phyloP scores from a whole-genome alignment of 768 basidiomycete species.

The Wakefieldia striispora region DNA sequence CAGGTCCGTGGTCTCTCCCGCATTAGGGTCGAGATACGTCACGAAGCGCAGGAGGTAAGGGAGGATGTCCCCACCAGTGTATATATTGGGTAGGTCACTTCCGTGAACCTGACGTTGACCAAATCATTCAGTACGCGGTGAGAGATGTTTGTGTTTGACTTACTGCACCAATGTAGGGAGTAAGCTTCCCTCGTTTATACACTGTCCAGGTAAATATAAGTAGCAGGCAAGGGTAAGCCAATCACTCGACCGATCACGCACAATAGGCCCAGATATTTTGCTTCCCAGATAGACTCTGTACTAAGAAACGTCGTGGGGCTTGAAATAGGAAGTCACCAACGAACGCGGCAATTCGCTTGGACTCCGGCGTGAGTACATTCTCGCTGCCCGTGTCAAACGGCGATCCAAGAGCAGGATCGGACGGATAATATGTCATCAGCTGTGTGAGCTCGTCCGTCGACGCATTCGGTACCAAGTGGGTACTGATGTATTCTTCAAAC shows the following conservation, averaged over 20 bases:
- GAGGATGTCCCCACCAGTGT: conserved; percentile 40
- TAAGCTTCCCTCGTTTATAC: no score
- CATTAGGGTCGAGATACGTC: conserved; percentile 39
- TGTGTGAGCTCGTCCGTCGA: conserved; percentile 21
- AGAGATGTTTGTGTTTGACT: neutral
- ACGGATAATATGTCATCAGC: conserved; percentile 36
- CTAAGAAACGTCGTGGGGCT: conserved; percentile 46
- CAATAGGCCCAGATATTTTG: conserved; percentile 39
- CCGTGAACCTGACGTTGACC: conserved; percentile 34
- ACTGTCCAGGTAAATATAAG: no score
- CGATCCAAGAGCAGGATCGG: conserved; percentile 43
- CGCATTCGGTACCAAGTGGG: conserved; percentile 27
- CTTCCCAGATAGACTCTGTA: conserved; percentile 36
- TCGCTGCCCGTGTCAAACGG: conserved; percentile 48
- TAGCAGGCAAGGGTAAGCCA: no score
- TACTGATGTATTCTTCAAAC: conserved; percentile 32
- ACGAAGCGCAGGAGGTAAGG: conserved; percentile 32
- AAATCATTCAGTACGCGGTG: neutral
- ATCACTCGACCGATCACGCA: neutral
- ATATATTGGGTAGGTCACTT: conserved; percentile 43
- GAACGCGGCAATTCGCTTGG: conserved; percentile 50
- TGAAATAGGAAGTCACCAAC: conserved; percentile 52
- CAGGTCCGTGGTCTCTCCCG: conserved; percentile 23
- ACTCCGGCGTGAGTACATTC: conserved; percentile 47
- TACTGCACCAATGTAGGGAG: no score